These are phyloP conservation scores for Stagonosporopsis rhizophila DNA, from an alignment of 2,329 filamentous ascomycete genomes.

Conservation along the genomic window DNA sequence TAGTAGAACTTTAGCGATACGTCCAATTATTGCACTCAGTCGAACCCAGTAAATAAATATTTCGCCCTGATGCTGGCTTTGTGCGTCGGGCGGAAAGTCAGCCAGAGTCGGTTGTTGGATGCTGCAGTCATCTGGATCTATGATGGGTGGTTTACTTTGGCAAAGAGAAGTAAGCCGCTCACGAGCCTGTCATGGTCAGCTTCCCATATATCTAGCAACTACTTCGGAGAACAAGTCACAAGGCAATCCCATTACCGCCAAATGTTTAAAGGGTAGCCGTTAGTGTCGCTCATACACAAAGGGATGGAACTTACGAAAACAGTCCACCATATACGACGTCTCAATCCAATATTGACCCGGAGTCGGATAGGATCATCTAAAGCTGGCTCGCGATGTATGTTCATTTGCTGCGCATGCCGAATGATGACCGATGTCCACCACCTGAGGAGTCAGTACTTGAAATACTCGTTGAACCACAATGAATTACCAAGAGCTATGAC, in stretches of 20 bases:
- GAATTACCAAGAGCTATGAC: constrained; percentile 21
- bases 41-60: constrained; percentile 35
- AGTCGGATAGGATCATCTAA: constrained; percentile 17
- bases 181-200: constrained; percentile 23
- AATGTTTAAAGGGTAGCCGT: background rate
- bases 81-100: constrained; percentile 27
- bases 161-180: constrained; percentile 31
- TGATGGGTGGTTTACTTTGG: constrained; percentile 32
- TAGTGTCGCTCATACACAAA: background rate
- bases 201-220: background rate
- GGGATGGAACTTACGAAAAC: constrained; percentile 25
- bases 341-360: constrained; percentile 23
- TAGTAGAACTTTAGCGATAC: constrained; percentile 29
- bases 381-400: constrained; percentile 29
- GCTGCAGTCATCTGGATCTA: constrained; percentile 32
- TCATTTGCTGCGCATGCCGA: constrained; percentile 33
- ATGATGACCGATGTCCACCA: constrained; percentile 35
- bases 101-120: constrained; percentile 28
- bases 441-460: constrained; percentile 12
- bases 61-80: constrained; percentile 32
- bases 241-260: background rate
- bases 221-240: background rate
- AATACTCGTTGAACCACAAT: background rate
- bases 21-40: constrained; percentile 32
- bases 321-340: constrained; percentile 35